Evolutionary conservation across 495 filamentous ascomycete species (phyloP).

Genomic region (Haplographium delicatum): DNA sequence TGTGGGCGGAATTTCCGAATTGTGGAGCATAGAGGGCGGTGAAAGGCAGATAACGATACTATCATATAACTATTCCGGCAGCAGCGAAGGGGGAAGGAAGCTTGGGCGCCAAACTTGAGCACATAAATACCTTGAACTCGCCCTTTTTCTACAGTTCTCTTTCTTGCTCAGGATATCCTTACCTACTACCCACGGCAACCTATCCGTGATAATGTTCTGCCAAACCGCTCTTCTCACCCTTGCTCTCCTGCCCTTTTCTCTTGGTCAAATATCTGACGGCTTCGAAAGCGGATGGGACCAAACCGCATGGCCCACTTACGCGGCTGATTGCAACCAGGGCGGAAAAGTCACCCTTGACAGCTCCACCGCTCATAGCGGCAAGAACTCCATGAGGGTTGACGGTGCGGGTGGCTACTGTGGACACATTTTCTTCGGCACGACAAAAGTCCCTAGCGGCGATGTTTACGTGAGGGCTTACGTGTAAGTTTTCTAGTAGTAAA

Average conservation of each 20-base stretch:
- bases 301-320: slow-evolving; percentile 49
- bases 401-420: slow-evolving; percentile 52
- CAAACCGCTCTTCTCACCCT: slow-evolving; percentile 40
- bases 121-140: slow-evolving; percentile 27
- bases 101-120: no score
- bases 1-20: no score
- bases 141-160: slow-evolving; percentile 15
- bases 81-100: no score
- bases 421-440: slow-evolving; percentile 55
- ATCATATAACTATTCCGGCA: no score
- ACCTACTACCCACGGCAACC: slow-evolving; percentile 12
- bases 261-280: slow-evolving; percentile 45
- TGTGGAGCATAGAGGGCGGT: no score
- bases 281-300: slow-evolving; percentile 52
- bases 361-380: slow-evolving; percentile 45
- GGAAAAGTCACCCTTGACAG: slow-evolving; percentile 49
- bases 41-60: no score
- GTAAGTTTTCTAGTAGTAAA: slow-evolving; percentile 34
- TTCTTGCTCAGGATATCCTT: slow-evolving; percentile 8
- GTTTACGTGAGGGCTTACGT: slow-evolving; percentile 48
- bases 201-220: slow-evolving; percentile 37
- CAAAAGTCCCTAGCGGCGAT: slow-evolving; percentile 47
- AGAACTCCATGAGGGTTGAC: slow-evolving; percentile 48
- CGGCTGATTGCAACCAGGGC: slow-evolving; percentile 48
- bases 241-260: slow-evolving; percentile 38